Evolutionary conservation across 164 flowering plant genomes (phyloP).

Genomic region (Macadamia tetraphylla): DNA sequence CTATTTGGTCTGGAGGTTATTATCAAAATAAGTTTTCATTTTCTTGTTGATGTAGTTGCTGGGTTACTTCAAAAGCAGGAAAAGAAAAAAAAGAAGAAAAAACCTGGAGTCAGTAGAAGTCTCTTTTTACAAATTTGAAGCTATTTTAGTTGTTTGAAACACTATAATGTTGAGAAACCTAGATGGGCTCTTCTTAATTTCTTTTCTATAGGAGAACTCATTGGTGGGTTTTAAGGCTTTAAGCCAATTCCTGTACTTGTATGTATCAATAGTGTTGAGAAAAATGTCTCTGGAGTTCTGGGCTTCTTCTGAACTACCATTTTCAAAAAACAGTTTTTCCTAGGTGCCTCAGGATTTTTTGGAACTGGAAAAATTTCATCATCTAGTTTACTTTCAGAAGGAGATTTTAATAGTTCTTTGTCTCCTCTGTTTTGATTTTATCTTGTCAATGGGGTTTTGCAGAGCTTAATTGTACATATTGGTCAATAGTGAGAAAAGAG

Average conservation of each 20-base stretch:
- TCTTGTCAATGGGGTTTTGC: constrained; percentile 6
- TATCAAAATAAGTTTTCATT: background rate
- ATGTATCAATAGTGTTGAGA: too few species aligned
- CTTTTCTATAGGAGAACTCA: background rate
- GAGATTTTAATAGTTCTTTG: background rate
- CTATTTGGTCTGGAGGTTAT: constrained; percentile 3
- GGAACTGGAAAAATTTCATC: background rate
- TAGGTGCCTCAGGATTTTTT: background rate
- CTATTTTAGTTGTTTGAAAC: background rate
- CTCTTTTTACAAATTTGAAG: background rate
- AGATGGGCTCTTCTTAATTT: background rate
- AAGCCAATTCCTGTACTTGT: too few species aligned
- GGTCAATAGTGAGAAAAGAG: background rate
- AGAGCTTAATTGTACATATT: constrained; percentile 12
- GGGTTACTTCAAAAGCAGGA: constrained; percentile 1
- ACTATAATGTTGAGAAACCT: background rate
- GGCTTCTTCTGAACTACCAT: background rate
- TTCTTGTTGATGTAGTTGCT: background rate
- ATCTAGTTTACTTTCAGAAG: constrained; percentile 3
- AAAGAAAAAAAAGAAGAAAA: too few species aligned
- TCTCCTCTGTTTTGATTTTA: constrained; percentile 1
- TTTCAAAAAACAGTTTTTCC: background rate
- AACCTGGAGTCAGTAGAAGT: background rate
- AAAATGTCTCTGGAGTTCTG: too few species aligned
- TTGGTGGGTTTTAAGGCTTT: background rate